These are phyloP conservation scores for Penicillium sp. DNA, from an alignment of 2,329 filamentous ascomycete genomes.

Conservation along the genomic window DNA sequence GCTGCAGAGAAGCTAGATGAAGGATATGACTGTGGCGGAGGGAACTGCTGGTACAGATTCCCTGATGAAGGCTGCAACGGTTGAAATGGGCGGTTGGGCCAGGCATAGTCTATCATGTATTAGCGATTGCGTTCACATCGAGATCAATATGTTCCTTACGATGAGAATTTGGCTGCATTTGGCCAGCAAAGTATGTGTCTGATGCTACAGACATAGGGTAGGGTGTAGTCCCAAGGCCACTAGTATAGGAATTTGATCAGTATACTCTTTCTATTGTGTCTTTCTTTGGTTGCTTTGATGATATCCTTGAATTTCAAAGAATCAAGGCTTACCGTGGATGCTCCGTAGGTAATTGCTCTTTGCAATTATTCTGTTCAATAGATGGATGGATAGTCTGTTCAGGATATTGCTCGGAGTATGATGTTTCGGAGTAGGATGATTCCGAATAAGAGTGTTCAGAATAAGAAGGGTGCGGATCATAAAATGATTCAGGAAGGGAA, in stretches of 20 bases:
- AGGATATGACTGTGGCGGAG: constrained; percentile 27
- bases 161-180: constrained; percentile 33
- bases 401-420: background rate
- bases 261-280: background rate
- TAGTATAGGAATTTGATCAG: constrained; percentile 4
- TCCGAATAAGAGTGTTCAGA: background rate
- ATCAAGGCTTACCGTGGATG: constrained; percentile 12
- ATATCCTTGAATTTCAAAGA: background rate
- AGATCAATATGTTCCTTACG: constrained; percentile 21
- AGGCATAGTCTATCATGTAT: constrained; percentile 31
- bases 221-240: constrained; percentile 17
- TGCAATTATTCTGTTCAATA: constrained; percentile 3
- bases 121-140: constrained; percentile 4
- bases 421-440: background rate
- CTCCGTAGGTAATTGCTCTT: constrained; percentile 7
- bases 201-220: constrained; percentile 25
- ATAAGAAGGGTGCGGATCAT: constrained; percentile 2
- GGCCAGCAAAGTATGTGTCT: constrained; percentile 23
- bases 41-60: constrained; percentile 28
- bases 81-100: constrained; percentile 31
- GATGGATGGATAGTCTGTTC: constrained; percentile 8
- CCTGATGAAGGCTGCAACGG: constrained; percentile 28
- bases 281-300: background rate
- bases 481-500: constrained; percentile 5
- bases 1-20: constrained; percentile 25